phyloP scores from a whole-genome alignment of 129 eudicot species.

The Sambucus nigra region DNA sequence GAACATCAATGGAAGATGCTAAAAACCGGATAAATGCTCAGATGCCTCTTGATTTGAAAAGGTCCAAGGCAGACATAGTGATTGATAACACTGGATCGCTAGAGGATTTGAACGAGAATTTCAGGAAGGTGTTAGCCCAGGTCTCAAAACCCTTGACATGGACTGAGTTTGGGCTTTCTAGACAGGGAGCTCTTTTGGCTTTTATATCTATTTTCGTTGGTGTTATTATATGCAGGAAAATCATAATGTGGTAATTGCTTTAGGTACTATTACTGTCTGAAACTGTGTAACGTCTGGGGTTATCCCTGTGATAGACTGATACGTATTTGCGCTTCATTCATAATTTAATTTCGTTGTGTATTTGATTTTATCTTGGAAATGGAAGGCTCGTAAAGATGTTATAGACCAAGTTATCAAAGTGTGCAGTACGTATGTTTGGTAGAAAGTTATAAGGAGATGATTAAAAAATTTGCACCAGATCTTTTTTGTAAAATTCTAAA shows the following conservation, averaged over 20 bases:
- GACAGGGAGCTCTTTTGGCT: slow-evolving; percentile 64
- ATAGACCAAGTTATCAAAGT: no score
- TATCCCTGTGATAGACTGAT: not conserved
- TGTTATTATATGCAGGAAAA: slow-evolving; percentile 45
- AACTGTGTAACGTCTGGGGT: not conserved
- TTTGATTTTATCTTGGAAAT: not conserved
- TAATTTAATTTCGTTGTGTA: no score
- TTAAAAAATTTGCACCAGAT: no score
- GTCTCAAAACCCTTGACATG: slow-evolving; percentile 83
- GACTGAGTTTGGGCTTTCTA: slow-evolving; percentile 80
- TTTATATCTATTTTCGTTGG: slow-evolving; percentile 41
- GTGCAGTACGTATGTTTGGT: no score
- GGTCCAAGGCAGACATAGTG: slow-evolving; percentile 65
- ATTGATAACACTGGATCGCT: slow-evolving; percentile 71
- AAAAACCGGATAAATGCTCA: slow-evolving; percentile 75
- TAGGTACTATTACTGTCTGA: not conserved
- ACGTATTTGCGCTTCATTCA: not conserved
- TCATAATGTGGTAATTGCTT: not conserved
- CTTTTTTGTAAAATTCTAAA: no score
- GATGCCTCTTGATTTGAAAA: slow-evolving; percentile 75
- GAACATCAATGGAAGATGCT: slow-evolving; percentile 70
- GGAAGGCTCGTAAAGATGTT: not conserved
- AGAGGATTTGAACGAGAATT: slow-evolving; percentile 55
- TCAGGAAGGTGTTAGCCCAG: slow-evolving; percentile 41
- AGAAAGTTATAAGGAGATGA: no score